phyloP scores from a whole-genome alignment of 139 green algal genomes.

The Trebouxia sp. region DNA sequence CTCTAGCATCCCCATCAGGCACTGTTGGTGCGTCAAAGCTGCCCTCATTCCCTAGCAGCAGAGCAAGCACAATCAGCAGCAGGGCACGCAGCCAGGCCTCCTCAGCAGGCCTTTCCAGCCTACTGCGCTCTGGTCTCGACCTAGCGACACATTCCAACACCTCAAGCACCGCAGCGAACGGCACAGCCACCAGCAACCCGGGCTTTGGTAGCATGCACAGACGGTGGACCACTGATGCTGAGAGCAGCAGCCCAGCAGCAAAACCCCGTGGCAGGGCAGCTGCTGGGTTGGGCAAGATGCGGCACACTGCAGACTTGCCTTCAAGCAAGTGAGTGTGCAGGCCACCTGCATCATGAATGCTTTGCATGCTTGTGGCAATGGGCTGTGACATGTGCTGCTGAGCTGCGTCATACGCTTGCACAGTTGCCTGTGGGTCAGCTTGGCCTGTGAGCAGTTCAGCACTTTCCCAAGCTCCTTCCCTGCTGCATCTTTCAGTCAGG shows the following conservation, averaged over 20 bases:
- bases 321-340: constrained; percentile 7
- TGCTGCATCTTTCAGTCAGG: too few species aligned
- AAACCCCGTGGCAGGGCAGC: background rate
- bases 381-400: too few species aligned
- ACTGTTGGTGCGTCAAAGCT: too few species aligned
- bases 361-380: too few species aligned
- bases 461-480: too few species aligned
- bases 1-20: background rate
- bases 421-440: too few species aligned
- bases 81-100: background rate
- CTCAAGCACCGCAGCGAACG: background rate
- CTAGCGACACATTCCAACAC: background rate
- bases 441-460: too few species aligned
- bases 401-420: too few species aligned
- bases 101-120: background rate
- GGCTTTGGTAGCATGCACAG: background rate
- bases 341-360: too few species aligned
- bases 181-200: background rate
- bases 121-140: background rate
- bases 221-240: constrained; percentile 10
- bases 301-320: background rate
- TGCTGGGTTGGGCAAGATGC: background rate
- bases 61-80: constrained; percentile 20
- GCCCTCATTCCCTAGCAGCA: background rate
- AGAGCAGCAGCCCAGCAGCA: background rate